Percentiles rank a stretch among this genome's conserved stretches.
phyloP scores from a whole-genome alignment of 169 alveolate species.

The Plasmodium adleri region DNA sequence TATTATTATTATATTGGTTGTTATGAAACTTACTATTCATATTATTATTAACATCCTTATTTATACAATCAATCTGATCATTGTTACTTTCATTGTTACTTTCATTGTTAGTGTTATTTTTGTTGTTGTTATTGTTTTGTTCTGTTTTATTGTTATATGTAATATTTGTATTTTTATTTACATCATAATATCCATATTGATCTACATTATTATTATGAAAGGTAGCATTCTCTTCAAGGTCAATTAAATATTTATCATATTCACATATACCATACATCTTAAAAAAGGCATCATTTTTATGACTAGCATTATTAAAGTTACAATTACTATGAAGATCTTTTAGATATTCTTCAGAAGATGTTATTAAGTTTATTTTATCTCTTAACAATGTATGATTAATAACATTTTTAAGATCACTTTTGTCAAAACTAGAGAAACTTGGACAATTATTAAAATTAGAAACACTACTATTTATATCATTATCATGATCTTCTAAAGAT shows the following conservation, averaged over 20 bases:
- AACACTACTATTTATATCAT: background rate
- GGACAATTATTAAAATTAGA: constrained; percentile 19
- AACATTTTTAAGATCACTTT: constrained; percentile 27
- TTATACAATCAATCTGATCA: constrained; percentile 14
- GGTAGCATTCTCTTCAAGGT: constrained; percentile 30
- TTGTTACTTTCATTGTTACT: background rate
- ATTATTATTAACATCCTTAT: background rate
- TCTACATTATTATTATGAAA: constrained; percentile 43
- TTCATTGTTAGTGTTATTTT: background rate
- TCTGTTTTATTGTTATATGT: background rate
- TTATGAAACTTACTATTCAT: background rate
- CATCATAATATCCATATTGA: constrained; percentile 65
- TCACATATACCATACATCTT: constrained; percentile 43
- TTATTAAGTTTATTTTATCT: constrained; percentile 36
- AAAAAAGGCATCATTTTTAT: constrained; percentile 21
- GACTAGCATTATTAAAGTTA: constrained; percentile 14
- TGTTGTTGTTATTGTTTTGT: constrained; percentile 27
- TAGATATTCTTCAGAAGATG: constrained; percentile 61
- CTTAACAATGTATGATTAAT: constrained; percentile 36
- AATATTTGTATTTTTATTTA: constrained; percentile 15
- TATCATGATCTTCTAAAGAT: constrained; percentile 6
- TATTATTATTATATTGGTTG: background rate
- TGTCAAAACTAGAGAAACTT: constrained; percentile 17
- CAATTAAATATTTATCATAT: constrained; percentile 56
- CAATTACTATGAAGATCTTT: constrained; percentile 13